Percentiles rank a stretch among this genome's conserved stretches.
phyloP scores from a whole-genome alignment of 2,329 filamentous ascomycete species.

The Fusarium keratoplasticum region DNA sequence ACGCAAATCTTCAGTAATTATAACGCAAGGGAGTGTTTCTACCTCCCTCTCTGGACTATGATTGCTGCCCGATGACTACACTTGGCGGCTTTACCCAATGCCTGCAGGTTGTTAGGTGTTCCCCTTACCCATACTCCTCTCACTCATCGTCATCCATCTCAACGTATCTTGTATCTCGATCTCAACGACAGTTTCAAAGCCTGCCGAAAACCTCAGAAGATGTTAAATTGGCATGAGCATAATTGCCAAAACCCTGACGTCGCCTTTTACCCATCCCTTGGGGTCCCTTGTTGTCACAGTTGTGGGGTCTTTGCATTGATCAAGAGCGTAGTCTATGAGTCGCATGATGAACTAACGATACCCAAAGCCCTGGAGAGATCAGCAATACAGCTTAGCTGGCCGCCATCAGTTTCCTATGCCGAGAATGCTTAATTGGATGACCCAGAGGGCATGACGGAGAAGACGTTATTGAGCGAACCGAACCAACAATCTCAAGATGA shows the following conservation, averaged over 20 bases:
- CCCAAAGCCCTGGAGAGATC: background rate
- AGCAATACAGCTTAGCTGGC: background rate
- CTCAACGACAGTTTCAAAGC: background rate
- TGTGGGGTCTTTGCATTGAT: background rate
- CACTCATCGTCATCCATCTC: background rate
- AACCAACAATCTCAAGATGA: background rate
- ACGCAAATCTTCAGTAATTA: background rate
- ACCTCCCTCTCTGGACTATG: background rate
- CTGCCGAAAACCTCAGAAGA: background rate
- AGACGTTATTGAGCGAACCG: too few relatives aligned
- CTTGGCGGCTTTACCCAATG: background rate
- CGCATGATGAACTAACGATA: background rate
- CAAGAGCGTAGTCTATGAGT: background rate
- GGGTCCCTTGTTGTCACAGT: background rate
- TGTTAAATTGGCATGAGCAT: background rate
- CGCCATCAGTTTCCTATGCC: background rate
- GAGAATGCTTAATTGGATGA: background rate
- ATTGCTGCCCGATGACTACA: background rate
- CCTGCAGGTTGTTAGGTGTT: background rate
- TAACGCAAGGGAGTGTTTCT: background rate
- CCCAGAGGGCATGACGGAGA: background rate
- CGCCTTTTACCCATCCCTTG: background rate
- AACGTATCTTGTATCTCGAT: background rate
- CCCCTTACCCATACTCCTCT: too few relatives aligned
- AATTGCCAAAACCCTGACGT: background rate